These are phyloP conservation scores for Asterochloris sp. DNA, from an alignment of 139 green algal genomes.

Conservation along the genomic window DNA sequence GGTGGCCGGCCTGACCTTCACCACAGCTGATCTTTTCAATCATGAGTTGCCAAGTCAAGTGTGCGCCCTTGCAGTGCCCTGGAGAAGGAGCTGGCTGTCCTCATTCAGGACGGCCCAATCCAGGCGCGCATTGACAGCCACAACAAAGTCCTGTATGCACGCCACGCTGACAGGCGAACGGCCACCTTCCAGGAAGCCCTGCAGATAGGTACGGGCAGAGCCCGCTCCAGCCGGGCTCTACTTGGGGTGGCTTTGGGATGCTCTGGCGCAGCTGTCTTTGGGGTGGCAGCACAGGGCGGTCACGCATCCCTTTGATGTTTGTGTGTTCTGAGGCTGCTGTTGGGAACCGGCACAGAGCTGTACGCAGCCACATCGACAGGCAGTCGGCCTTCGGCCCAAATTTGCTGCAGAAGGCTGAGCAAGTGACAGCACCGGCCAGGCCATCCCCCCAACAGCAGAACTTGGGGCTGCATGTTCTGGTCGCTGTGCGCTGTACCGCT, in stretches of 20 bases:
- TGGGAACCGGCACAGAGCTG: neutral
- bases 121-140: constrained; percentile 84
- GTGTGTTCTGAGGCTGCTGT: neutral
- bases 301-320: neutral
- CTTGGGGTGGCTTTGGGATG: neutral
- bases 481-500: too few relatives aligned
- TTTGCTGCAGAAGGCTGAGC: neutral
- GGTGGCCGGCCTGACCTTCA: too few relatives aligned
- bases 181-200: constrained; percentile 64
- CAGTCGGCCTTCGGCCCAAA: neutral
- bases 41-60: neutral
- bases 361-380: neutral
- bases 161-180: constrained; percentile 62
- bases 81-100: constrained; percentile 51
- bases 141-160: constrained; percentile 70
- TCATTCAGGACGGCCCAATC: constrained; percentile 81
- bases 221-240: neutral
- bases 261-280: neutral
- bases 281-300: neutral
- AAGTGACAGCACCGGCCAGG: too few relatives aligned
- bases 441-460: too few relatives aligned
- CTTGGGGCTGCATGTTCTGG: too few relatives aligned
- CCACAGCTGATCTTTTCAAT: neutral
- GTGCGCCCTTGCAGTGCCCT: constrained; percentile 29
- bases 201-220: constrained; percentile 24